Base-by-base conservation (phyloP, 768 basidiomycete genomes). In the Tulasnella sp. region DNA sequence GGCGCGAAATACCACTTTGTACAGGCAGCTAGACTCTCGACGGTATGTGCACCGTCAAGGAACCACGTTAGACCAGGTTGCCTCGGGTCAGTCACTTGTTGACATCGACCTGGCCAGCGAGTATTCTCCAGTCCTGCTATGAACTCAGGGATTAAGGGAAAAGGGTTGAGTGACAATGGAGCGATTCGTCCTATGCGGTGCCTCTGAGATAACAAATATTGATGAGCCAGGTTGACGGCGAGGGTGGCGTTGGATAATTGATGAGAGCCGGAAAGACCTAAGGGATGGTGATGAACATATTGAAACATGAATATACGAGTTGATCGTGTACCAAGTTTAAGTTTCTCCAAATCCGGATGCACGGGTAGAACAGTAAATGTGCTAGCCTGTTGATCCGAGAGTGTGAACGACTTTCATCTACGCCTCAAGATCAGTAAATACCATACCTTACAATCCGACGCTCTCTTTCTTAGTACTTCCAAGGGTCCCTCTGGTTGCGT, bases 61-160 rank as follows among this genome's bases (percentile, higher is more conserved):
- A 84, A 90, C 96, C 96, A 98, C 2, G 80, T 86, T 5, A 79
- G 76, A 15, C 70, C 67, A 1, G 71, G 51, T 41, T 78, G 68
- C 15, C 64, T 68, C 0, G 83, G 83, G 67, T 94, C 92, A 9
- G 59, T 50, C 11, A 95, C 80, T 8, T 79, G 80, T 72, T 99
- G 96, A 69, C 96, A 99, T 47, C 96, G 81, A 11, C 95, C 96
- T 9, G 96, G 94, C 95, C 96, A 99, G 61, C 75, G 80, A 3
- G 92, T 78, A 19, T 76, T 72, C 65, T 80, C 72, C 21, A 98
- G 74, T 2, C 86, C 93, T 19, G 73, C 66, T 32, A 82, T 67
- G 62, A 88, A 84, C 1, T 75, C 63, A 10, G 72, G 65, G 0
- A 86, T 75, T 10, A 95, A 72, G 1, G 67, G 61, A 7, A 60